A percentile compares a stretch with the other conserved stretches of the same genome.
Conservation (phyloP, 768 basidiomycete species). For the Clavaria fumosa region DNA sequence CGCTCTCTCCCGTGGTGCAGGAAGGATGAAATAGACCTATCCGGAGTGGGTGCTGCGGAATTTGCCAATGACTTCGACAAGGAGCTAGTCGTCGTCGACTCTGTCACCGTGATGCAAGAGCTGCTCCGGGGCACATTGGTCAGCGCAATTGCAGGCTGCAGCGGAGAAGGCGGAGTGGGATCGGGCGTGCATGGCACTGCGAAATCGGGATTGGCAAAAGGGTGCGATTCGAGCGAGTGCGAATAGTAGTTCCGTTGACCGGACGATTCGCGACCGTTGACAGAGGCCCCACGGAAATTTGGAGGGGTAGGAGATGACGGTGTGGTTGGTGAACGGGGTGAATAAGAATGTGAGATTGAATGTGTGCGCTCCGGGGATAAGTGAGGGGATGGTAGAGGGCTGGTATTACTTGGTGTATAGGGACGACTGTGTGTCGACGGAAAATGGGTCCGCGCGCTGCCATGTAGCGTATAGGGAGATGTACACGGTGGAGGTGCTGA, state of each 20-base stretch:
- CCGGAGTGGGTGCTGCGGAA: constrained; percentile 22
- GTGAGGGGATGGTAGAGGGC: constrained; percentile 20
- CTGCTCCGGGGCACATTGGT: constrained; percentile 29
- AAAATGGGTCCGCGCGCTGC: constrained; percentile 18
- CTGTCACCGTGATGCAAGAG: constrained; percentile 36
- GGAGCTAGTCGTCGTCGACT: constrained; percentile 19
- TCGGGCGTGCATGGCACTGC: constrained; percentile 26
- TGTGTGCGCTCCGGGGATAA: too few relatives aligned
- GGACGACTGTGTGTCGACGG: constrained; percentile 27
- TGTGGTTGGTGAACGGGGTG: too few relatives aligned
- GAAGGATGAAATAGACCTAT: constrained; percentile 21
- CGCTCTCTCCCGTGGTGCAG: constrained; percentile 1
- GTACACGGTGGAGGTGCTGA: constrained; percentile 39
- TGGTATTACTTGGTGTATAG: constrained; percentile 15
- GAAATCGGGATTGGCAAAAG: constrained; percentile 71
- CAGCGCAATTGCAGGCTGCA: constrained; percentile 15
- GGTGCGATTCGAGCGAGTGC: too few relatives aligned
- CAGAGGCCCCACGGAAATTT: too few relatives aligned
- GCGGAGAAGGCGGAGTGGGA: constrained; percentile 16
- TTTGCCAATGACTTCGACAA: constrained; percentile 20
- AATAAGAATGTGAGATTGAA: too few relatives aligned
- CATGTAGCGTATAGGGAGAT: constrained; percentile 34
- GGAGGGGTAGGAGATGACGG: too few relatives aligned
- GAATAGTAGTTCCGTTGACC: too few relatives aligned
- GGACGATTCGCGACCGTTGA: too few relatives aligned